Evolutionary conservation across 1,139 yeast genomes (phyloP).

Genomic region (Pneumocystis wakefieldiae): DNA sequence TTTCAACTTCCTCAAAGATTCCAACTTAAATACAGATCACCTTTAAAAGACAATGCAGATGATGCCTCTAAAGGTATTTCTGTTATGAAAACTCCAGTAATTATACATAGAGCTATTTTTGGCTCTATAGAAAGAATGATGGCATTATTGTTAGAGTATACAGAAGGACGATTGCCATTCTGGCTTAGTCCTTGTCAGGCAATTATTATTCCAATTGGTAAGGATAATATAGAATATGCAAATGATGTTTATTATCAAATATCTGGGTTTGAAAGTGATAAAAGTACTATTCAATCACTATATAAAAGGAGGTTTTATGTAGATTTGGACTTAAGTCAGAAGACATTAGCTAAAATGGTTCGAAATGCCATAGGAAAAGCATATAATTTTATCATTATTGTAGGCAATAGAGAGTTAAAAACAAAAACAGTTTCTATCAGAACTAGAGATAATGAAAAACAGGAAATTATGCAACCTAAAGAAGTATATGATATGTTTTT

Average conservation of each 20-base stretch:
- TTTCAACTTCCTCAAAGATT: constrained; percentile 92
- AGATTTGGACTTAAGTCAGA: constrained; percentile 84
- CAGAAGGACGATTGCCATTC: constrained; percentile 97
- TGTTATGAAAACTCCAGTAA: constrained; percentile 57
- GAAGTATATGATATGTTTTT: not conserved
- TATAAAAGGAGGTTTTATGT: constrained; percentile 49
- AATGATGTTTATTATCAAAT: constrained; percentile 56
- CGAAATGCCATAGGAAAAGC: constrained; percentile 87
- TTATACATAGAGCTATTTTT: constrained; percentile 96
- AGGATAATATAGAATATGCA: constrained; percentile 68
- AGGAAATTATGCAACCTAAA: not conserved
- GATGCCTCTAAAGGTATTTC: constrained; percentile 20
- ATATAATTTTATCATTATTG: constrained; percentile 87
- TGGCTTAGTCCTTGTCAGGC: constrained; percentile 98
- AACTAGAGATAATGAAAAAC: constrained; percentile 53
- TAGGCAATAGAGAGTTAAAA: constrained; percentile 82
- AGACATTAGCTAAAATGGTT: constrained; percentile 90
- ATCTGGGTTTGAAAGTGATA: constrained; percentile 26
- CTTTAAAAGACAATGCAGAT: not conserved
- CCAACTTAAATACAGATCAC: constrained; percentile 62
- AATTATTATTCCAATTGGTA: constrained; percentile 86
- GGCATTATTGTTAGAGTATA: constrained; percentile 91
- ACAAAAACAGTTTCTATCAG: constrained; percentile 73
- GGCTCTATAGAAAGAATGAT: constrained; percentile 98
- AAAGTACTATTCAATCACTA: constrained; percentile 1